Evolutionary conservation across 129 eudicot species (phyloP).

Genomic region (Chrysanthemum seticuspe): DNA sequence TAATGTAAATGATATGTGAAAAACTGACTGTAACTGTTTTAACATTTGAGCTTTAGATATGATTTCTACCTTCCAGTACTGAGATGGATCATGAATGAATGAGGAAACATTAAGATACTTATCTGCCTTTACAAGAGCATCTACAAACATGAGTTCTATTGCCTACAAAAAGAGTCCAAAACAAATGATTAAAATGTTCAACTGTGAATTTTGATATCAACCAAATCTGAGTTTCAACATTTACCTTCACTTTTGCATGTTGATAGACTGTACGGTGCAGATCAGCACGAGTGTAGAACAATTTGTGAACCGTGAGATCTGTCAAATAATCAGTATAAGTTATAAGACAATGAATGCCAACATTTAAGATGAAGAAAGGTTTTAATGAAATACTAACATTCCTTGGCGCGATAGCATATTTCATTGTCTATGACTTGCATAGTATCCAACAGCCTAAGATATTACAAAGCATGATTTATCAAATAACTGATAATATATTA

Average conservation of each 20-base stretch:
- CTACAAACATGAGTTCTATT: constrained; percentile 84
- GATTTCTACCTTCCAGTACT: constrained; percentile 79
- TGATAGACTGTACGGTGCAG: constrained; percentile 84
- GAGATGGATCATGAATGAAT: constrained; percentile 62
- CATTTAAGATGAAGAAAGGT: not conserved
- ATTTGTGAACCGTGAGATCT: constrained; percentile 84
- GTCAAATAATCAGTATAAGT: constrained; percentile 24
- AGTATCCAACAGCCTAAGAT: constrained; percentile 73
- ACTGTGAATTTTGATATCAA: not conserved
- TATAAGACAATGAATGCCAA: constrained; percentile 6
- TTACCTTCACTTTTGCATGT: constrained; percentile 96
- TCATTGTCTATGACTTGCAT: constrained; percentile 90
- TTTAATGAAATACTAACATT: constrained; percentile 52
- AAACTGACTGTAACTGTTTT: constrained; percentile 1
- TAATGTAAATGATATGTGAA: constrained; percentile 1
- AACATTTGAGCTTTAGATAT: not conserved
- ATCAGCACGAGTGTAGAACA: constrained; percentile 87
- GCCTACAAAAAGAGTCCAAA: constrained; percentile 47
- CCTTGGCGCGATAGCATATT: constrained; percentile 91
- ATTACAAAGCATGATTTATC: constrained; percentile 19
- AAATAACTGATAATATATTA: not conserved
- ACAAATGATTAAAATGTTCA: not conserved
- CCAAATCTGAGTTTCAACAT: not conserved
- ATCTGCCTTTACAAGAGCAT: constrained; percentile 79
- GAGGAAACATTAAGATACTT: constrained; percentile 45